Conservation (phyloP, 192 early-diverging fungal genomes). For the Physocladia obscura region DNA sequence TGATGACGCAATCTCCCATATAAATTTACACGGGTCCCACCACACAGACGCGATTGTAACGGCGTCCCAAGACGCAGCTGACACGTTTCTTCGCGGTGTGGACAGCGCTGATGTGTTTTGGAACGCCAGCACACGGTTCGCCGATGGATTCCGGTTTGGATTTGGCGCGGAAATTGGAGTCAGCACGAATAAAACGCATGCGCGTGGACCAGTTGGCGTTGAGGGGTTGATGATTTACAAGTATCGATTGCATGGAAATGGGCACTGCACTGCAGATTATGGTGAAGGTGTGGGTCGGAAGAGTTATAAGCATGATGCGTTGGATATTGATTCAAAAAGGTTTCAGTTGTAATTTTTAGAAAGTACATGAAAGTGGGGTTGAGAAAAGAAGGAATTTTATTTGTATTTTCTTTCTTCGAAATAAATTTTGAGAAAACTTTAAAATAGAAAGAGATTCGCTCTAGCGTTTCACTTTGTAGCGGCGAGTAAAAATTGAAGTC, state of each 20-base stretch:
- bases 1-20: conserved; percentile 83
- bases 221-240: conserved; percentile 99
- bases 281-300: conserved; percentile 74
- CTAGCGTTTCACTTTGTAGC: conserved; percentile 21
- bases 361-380: too few relatives aligned
- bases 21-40: conserved; percentile 89
- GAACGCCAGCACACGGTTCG: conserved; percentile 94
- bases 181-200: conserved; percentile 98
- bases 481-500: conserved; percentile 10
- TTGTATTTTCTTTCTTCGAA: too few relatives aligned
- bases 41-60: conserved; percentile 97
- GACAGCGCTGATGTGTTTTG: conserved; percentile 98
- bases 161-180: conserved; percentile 98
- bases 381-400: too few relatives aligned
- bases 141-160: conserved; percentile 97
- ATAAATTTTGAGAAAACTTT: too few relatives aligned
- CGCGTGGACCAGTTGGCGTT: conserved; percentile 94
- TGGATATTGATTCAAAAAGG: background rate
- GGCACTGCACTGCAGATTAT: conserved; percentile 80
- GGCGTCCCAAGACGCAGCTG: conserved; percentile 66
- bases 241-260: conserved; percentile 87
- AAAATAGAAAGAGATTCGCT: background rate
- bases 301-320: conserved; percentile 62
- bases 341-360: conserved; percentile 20
- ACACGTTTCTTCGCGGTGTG: conserved; percentile 85